A percentile compares a stretch with the other conserved stretches of the same genome.
These are phyloP conservation scores for Nemania sp. DNA, from an alignment of 2,329 filamentous ascomycete genomes.

Conservation along the genomic window DNA sequence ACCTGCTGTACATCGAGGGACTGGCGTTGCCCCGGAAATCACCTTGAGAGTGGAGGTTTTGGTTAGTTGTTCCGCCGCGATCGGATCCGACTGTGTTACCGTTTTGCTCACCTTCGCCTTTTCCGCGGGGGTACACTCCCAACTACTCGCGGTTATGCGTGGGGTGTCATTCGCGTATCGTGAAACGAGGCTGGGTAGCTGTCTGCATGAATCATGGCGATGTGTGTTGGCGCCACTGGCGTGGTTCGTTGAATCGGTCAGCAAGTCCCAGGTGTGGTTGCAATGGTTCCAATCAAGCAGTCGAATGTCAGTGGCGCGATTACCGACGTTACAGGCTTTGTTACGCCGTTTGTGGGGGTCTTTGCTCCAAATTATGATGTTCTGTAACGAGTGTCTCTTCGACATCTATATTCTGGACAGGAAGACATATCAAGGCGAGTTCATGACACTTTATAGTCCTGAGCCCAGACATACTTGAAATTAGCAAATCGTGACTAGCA, in stretches of 20 bases:
- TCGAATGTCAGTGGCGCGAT: not conserved
- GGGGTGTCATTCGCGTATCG: not conserved
- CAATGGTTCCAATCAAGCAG: not conserved
- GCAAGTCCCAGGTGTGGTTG: not conserved
- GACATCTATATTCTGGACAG: not conserved
- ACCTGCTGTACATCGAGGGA: too few relatives aligned
- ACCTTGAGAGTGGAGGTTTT: not conserved
- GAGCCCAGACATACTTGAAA: not conserved
- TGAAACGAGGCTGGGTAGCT: not conserved
- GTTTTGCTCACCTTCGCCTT: not conserved
- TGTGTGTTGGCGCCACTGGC: slow-evolving; percentile 3
- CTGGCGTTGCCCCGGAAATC: too few relatives aligned
- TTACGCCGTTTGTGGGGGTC: not conserved
- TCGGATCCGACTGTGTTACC: too few relatives aligned
- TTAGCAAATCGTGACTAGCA: not conserved
- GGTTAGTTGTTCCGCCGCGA: not conserved
- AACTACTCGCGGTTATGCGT: not conserved
- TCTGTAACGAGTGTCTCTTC: not conserved
- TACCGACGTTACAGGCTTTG: not conserved
- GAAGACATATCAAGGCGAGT: not conserved
- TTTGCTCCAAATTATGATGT: not conserved
- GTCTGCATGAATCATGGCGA: not conserved
- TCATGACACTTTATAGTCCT: not conserved
- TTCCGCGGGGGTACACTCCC: not conserved
- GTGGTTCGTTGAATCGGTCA: not conserved